phyloP scores from a whole-genome alignment of 768 basidiomycete genomes.

The Rhizopogon vulgaris region DNA sequence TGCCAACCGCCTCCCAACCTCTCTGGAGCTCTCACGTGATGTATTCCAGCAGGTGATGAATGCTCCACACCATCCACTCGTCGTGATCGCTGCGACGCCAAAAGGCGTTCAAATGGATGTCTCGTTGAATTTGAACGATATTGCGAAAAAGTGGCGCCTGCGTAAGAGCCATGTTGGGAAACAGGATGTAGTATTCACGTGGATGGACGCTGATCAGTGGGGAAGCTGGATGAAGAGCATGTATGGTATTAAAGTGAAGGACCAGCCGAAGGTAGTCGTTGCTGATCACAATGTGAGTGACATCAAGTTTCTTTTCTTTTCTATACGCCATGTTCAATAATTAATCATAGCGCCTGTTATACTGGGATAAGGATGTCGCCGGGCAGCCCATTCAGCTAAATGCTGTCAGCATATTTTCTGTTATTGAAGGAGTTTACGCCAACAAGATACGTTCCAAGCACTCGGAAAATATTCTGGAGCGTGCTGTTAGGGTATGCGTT shows the following conservation, averaged over 20 bases:
- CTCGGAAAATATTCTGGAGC: constrained; percentile 68
- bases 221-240: constrained; percentile 85
- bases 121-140: constrained; percentile 39
- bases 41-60: constrained; percentile 87
- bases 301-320: neutral
- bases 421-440: constrained; percentile 59
- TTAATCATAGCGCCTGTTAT: constrained; percentile 52
- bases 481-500: constrained; percentile 50
- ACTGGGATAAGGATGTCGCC: constrained; percentile 63
- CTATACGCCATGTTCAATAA: neutral
- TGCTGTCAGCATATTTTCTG: constrained; percentile 51
- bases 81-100: constrained; percentile 63
- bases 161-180: constrained; percentile 22
- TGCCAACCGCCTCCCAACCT: constrained; percentile 64
- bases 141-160: constrained; percentile 56
- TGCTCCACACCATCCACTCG: constrained; percentile 64
- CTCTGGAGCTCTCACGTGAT: constrained; percentile 67
- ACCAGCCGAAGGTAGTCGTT: constrained; percentile 49
- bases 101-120: constrained; percentile 33
- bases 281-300: constrained; percentile 69
- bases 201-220: constrained; percentile 88
- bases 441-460: constrained; percentile 47
- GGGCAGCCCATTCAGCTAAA: constrained; percentile 54
- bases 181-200: constrained; percentile 72
- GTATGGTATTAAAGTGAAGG: constrained; percentile 57